Percentiles rank a stretch among this genome's conserved stretches.
phyloP scores from a whole-genome alignment of 768 basidiomycete species.

The Mycena galericulata region DNA sequence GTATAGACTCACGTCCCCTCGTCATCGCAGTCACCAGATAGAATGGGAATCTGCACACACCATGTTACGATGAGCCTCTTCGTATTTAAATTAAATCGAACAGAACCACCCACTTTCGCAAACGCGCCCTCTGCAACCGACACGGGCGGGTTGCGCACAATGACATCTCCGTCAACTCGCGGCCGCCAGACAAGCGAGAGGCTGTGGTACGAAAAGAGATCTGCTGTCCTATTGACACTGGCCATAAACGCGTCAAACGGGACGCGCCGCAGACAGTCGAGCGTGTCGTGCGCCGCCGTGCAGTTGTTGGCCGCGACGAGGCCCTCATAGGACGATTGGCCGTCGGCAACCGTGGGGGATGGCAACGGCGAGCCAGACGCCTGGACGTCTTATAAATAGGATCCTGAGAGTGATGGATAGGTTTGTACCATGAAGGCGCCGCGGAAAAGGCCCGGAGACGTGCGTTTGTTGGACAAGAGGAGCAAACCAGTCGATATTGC shows the following conservation, averaged over 20 bases:
- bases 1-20: constrained; percentile 57
- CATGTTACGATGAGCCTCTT: neutral
- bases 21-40: constrained; percentile 54
- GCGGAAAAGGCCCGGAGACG: constrained; percentile 5
- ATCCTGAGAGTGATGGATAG: too few relatives aligned
- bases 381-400: neutral
- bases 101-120: constrained; percentile 40
- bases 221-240: constrained; percentile 48
- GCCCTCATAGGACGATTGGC: constrained; percentile 5
- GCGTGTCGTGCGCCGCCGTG: constrained; percentile 36
- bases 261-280: constrained; percentile 48
- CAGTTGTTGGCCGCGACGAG: constrained; percentile 35
- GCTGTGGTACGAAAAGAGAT: constrained; percentile 44
- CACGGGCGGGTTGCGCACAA: constrained; percentile 45
- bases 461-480: constrained; percentile 10
- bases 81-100: constrained; percentile 1
- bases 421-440: constrained; percentile 17
- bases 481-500: constrained; percentile 4
- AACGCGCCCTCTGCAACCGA: constrained; percentile 49
- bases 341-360: neutral
- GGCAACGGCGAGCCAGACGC: neutral
- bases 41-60: constrained; percentile 37
- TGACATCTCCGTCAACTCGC: constrained; percentile 51
- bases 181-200: constrained; percentile 51
- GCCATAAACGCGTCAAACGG: constrained; percentile 43